A percentile compares a stretch with the other conserved stretches of the same genome.
phyloP scores from a whole-genome alignment of 306 rosid genomes.

The Echinosophora koreensis region DNA sequence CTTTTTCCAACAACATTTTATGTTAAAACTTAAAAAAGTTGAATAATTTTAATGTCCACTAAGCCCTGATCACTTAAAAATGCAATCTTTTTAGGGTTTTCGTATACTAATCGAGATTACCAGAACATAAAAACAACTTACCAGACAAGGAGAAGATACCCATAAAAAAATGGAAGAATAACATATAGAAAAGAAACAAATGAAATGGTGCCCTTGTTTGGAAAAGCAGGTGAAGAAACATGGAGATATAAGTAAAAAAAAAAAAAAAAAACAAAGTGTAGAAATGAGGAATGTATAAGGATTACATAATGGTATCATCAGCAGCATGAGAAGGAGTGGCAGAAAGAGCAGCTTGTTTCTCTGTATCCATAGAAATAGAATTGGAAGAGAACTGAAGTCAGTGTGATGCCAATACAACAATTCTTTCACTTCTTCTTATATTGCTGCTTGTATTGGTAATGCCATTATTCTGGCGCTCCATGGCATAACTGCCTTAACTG shows the following conservation, averaged over 20 bases:
- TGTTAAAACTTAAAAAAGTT: not conserved
- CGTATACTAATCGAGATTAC: not conserved
- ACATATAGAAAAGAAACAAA: not conserved
- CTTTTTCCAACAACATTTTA: not conserved
- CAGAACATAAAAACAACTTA: slow-evolving; percentile 9
- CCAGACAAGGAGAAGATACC: slow-evolving; percentile 12
- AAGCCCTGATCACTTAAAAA: slow-evolving; percentile 21
- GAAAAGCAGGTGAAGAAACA: not conserved
- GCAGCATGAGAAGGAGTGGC: slow-evolving; percentile 65
- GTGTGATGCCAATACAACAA: slow-evolving; percentile 46
- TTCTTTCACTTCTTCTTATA: slow-evolving; percentile 36
- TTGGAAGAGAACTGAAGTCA: not conserved
- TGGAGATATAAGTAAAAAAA: not conserved
- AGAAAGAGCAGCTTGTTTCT: slow-evolving; percentile 81
- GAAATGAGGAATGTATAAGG: too few species aligned
- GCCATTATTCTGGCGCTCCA: not conserved
- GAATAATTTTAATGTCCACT: not conserved
- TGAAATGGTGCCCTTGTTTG: not conserved
- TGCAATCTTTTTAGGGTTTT: slow-evolving; percentile 17
- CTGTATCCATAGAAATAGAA: slow-evolving; percentile 69
- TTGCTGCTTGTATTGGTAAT: not conserved
- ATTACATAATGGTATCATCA: slow-evolving; percentile 83
- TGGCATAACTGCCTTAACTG: too few species aligned
- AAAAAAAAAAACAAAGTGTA: not conserved
- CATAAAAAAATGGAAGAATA: not conserved